A percentile compares a stretch with the other conserved stretches of the same genome.
These are phyloP conservation scores for Macrophomina phaseolina DNA, from an alignment of 2,329 filamentous ascomycete species.

Conservation along the genomic window DNA sequence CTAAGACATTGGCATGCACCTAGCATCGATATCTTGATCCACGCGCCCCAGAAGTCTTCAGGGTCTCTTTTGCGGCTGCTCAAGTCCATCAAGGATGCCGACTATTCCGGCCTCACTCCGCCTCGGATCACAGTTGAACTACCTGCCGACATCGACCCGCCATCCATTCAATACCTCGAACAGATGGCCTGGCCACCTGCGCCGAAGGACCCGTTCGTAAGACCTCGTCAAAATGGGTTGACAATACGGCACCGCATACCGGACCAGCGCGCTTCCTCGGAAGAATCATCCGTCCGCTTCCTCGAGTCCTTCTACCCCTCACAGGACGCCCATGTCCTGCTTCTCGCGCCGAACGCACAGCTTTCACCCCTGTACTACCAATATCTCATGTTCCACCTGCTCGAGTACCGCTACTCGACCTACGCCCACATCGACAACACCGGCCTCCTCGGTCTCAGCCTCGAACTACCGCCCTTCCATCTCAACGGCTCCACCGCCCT, in stretches of 20 bases:
- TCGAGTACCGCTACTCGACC: conserved; percentile 78
- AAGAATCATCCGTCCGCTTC: conserved; percentile 75
- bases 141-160: conserved; percentile 70
- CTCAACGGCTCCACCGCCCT: conserved; percentile 68
- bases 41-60: conserved; percentile 72
- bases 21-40: conserved; percentile 81
- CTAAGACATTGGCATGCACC: conserved; percentile 79
- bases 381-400: conserved; percentile 77
- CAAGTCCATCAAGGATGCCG: conserved; percentile 73
- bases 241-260: conserved; percentile 77
- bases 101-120: conserved; percentile 71
- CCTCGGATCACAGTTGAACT: conserved; percentile 87
- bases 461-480: conserved; percentile 72
- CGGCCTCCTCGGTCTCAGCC: conserved; percentile 76
- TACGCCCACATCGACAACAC: conserved; percentile 50
- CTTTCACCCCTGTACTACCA: conserved; percentile 83
- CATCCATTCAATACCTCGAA: conserved; percentile 66
- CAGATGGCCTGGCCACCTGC: conserved; percentile 65
- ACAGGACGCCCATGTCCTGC: conserved; percentile 73
- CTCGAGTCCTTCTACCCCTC: conserved; percentile 88
- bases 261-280: conserved; percentile 63
- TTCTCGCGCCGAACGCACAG: conserved; percentile 82
- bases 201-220: conserved; percentile 48
- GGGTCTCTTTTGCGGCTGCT: conserved; percentile 79
- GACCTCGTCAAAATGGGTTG: conserved; percentile 45